Evolutionary conservation across 2,329 filamentous ascomycete species (phyloP).

Genomic region (Cytospora paraplurivora): DNA sequence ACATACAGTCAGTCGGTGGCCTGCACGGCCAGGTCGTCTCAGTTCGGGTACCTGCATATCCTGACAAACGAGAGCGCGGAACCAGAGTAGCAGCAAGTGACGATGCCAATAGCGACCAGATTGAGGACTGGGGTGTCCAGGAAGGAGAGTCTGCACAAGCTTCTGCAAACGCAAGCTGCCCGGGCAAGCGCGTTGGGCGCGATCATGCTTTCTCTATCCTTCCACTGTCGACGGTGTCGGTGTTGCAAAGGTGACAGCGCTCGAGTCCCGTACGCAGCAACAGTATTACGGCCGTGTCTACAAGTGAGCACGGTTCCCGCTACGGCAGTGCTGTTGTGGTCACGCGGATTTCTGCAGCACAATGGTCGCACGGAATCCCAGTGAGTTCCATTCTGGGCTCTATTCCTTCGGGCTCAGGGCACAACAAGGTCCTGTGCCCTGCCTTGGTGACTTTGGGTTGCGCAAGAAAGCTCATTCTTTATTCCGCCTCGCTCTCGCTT

Average conservation of each 20-base stretch:
- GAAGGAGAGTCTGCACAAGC: neutral
- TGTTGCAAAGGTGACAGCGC: neutral
- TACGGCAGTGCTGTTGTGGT: slow-evolving; percentile 4
- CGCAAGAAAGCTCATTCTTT: neutral
- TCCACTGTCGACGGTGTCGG: neutral
- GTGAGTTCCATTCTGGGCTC: neutral
- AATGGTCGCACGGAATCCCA: slow-evolving; percentile 18
- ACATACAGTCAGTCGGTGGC: neutral
- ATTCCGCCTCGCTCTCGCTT: neutral
- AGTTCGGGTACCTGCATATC: neutral
- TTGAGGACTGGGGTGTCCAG: neutral
- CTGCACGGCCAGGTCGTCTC: neutral
- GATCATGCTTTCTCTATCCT: neutral
- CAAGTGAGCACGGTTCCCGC: slow-evolving; percentile 6
- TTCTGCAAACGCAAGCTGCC: neutral
- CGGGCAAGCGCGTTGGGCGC: neutral
- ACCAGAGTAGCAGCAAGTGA: neutral
- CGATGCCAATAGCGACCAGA: neutral
- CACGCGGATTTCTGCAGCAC: slow-evolving; percentile 14
- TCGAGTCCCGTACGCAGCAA: slow-evolving; percentile 6
- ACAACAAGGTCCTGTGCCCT: neutral
- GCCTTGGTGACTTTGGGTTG: too few relatives aligned
- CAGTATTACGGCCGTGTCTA: slow-evolving; percentile 21
- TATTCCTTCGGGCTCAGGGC: neutral
- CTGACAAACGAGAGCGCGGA: neutral